phyloP scores from a whole-genome alignment of 192 early-diverging fungal genomes.

The Glomus cerebriforme region DNA sequence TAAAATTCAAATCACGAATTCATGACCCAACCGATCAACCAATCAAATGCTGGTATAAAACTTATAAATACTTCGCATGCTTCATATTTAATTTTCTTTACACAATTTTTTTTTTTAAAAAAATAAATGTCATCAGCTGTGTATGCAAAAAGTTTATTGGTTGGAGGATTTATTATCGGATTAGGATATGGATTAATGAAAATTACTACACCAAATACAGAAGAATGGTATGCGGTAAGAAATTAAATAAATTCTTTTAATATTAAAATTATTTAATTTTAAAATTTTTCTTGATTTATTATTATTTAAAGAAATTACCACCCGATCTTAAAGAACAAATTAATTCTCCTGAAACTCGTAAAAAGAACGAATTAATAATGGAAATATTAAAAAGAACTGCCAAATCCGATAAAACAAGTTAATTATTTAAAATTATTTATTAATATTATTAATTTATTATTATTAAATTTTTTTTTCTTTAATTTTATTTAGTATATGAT shows the following conservation, averaged over 20 bases:
- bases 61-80: no score
- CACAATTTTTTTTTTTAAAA: neutral
- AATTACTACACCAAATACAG: neutral
- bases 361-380: neutral
- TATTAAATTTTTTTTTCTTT: neutral
- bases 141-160: neutral
- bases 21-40: no score
- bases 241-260: neutral
- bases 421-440: neutral
- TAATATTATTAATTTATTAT: neutral
- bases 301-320: conserved; percentile 3
- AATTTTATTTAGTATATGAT: neutral
- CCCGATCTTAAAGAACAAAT: neutral
- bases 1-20: no score
- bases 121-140: neutral
- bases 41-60: no score
- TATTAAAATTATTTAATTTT: neutral
- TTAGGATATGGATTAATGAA: conserved; percentile 13
- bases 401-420: neutral
- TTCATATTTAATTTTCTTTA: neutral
- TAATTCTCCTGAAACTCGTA: neutral
- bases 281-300: neutral
- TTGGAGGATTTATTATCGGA: neutral
- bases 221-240: neutral
- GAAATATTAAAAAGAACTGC: neutral